A percentile compares a stretch with the other conserved stretches of the same genome.
Evolutionary conservation across 2,329 filamentous ascomycete species (phyloP).

Genomic region (Hirsutella minnesotensis): DNA sequence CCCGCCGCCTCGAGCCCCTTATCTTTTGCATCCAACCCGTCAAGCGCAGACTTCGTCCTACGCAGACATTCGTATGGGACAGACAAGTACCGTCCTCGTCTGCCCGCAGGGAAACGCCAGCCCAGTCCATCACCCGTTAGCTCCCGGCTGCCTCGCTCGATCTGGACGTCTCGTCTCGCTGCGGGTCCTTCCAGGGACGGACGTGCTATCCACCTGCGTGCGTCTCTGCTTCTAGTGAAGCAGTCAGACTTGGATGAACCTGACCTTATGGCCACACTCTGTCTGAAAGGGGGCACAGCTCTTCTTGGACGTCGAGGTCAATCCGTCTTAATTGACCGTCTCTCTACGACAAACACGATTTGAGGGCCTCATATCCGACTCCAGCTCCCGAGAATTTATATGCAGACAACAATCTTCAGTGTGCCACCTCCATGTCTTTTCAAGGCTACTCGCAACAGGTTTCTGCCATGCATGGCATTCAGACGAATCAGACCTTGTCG

Average conservation of each 20-base stretch:
- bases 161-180: background rate
- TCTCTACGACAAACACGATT: background rate
- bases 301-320: too few relatives aligned
- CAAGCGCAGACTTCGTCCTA: too few relatives aligned
- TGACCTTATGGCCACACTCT: too few relatives aligned
- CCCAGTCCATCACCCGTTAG: background rate
- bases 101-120: background rate
- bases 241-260: background rate
- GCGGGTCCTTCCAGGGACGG: background rate
- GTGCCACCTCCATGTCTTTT: background rate
- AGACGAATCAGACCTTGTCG: too few relatives aligned
- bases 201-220: background rate
- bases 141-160: background rate
- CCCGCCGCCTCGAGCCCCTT: background rate
- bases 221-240: too few relatives aligned
- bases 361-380: background rate
- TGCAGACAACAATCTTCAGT: background rate
- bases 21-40: background rate
- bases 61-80: too few relatives aligned
- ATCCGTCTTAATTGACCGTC: too few relatives aligned
- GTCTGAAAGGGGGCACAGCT: too few relatives aligned
- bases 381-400: background rate
- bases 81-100: too few relatives aligned
- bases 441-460: background rate
- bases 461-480: background rate